Percentiles rank a stretch among this genome's conserved stretches.
These are phyloP conservation scores for Fusarium torulosum DNA, from an alignment of 2,329 filamentous ascomycete species.

Conservation along the genomic window DNA sequence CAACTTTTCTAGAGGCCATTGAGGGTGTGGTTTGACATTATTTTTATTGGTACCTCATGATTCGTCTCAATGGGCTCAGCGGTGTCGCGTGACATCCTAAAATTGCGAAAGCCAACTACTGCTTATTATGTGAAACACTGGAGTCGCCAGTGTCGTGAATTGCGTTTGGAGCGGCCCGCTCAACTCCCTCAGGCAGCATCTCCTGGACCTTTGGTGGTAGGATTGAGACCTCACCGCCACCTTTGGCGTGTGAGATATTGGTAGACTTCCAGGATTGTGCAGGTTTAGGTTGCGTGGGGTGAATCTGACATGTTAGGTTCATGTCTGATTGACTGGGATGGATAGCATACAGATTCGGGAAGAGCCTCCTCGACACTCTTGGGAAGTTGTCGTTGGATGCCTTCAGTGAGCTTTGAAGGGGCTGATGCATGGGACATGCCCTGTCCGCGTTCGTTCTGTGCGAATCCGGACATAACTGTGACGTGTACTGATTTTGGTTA, in stretches of 20 bases:
- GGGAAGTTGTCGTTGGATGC: constrained; percentile 36
- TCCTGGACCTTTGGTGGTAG: constrained; percentile 45
- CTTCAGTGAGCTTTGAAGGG: constrained; percentile 33
- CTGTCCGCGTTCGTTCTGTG: constrained; percentile 30
- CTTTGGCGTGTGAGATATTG: constrained; percentile 39
- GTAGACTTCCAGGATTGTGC: constrained; percentile 25
- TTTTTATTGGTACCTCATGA: not conserved
- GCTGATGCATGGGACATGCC: constrained; percentile 42
- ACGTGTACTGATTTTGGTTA: not conserved
- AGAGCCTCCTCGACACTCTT: constrained; percentile 36
- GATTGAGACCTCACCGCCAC: constrained; percentile 32
- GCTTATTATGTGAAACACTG: constrained; percentile 7
- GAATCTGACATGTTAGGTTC: constrained; percentile 27
- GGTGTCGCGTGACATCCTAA: not conserved
- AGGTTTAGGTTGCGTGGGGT: constrained; percentile 36
- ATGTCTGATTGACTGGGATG: fast-evolving
- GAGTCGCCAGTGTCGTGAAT: constrained; percentile 43
- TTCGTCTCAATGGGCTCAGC: not conserved
- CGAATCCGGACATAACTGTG: constrained; percentile 9
- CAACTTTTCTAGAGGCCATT: not conserved
- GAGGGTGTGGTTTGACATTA: not conserved
- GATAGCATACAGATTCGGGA: constrained; percentile 36
- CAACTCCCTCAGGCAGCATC: constrained; percentile 41
- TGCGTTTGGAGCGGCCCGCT: constrained; percentile 37
- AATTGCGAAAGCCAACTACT: not conserved